Evolutionary conservation across 306 rosid species (phyloP).

Genomic region (Pyrus pyrifolia): DNA sequence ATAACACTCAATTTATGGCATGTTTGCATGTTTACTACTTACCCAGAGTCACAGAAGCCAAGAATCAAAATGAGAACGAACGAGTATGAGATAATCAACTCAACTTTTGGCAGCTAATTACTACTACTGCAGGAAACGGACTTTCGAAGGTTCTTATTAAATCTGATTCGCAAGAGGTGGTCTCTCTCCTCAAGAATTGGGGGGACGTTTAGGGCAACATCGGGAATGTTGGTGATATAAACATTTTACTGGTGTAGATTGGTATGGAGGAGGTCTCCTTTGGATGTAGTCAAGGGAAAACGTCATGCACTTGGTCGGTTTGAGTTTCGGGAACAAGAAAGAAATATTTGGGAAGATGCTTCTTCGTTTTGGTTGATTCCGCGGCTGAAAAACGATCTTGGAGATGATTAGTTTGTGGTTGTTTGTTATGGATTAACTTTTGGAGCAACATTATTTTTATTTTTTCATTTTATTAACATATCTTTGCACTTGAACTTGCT

Average conservation of each 20-base stretch:
- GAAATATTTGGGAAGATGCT: neutral
- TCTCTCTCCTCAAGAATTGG: neutral
- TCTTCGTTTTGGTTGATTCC: neutral
- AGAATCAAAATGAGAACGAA: neutral
- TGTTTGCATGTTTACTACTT: neutral
- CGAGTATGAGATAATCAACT: neutral
- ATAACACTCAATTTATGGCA: neutral
- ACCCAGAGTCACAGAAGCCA: neutral
- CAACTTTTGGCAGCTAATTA: too few relatives aligned
- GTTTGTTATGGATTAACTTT: neutral
- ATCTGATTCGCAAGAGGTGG: neutral
- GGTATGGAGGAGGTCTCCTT: neutral
- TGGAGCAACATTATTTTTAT: neutral
- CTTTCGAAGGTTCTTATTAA: too few relatives aligned
- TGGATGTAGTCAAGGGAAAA: neutral
- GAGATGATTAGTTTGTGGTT: neutral
- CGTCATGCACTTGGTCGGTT: neutral
- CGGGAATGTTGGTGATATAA: neutral
- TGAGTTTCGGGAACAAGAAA: neutral
- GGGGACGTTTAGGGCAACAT: neutral
- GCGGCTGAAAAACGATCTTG: neutral
- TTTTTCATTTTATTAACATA: neutral
- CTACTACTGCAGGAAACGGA: too few relatives aligned
- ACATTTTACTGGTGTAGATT: neutral
- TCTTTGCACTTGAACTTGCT: constrained; percentile 2